Percentiles rank a stretch among this genome's conserved stretches.
These are phyloP conservation scores for Trichocladium uniseriatum DNA, from an alignment of 495 filamentous ascomycete genomes.

Conservation along the genomic window DNA sequence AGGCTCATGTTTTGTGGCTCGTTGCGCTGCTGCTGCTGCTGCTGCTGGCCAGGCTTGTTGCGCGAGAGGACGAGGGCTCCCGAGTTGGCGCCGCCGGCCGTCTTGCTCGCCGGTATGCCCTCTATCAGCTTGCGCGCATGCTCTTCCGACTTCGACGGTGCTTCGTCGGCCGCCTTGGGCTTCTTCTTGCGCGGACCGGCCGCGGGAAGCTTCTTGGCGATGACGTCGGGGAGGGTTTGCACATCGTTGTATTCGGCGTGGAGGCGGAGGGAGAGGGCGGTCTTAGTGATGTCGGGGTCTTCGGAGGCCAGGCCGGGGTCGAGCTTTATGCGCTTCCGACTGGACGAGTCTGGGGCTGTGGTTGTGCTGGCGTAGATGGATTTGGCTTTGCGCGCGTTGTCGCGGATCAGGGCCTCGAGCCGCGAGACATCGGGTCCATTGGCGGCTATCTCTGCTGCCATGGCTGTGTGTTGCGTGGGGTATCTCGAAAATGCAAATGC, in stretches of 20 bases:
- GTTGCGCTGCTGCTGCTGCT: conserved; percentile 13
- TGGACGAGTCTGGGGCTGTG: conserved; percentile 15
- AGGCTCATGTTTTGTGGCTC: conserved; percentile 40
- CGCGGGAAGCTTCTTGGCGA: conserved; percentile 73
- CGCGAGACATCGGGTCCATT: conserved; percentile 18
- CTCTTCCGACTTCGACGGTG: conserved; percentile 39
- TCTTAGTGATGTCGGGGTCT: conserved; percentile 33
- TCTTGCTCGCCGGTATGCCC: conserved; percentile 44
- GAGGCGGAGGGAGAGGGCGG: conserved; percentile 36
- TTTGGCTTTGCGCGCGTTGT: conserved; percentile 35
- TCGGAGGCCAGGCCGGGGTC: conserved; percentile 26
- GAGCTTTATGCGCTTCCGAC: conserved; percentile 35
- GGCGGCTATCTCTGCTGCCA: conserved; percentile 23
- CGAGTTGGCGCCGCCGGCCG: conserved; percentile 34
- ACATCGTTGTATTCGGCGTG: conserved; percentile 73
- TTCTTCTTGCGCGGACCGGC: conserved; percentile 39
- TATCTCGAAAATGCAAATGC: not conserved
- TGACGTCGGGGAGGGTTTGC: conserved; percentile 67
- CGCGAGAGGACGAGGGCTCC: conserved; percentile 51
- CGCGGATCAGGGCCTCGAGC: conserved; percentile 30
- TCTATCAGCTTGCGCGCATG: conserved; percentile 63
- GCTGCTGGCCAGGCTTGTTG: conserved; percentile 8
- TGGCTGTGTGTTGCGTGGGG: not conserved
- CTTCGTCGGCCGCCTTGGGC: conserved; percentile 32
- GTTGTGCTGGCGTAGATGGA: conserved; percentile 30